These are phyloP conservation scores for Metarhizium album DNA, from an alignment of 2,329 filamentous ascomycete genomes.

Conservation along the genomic window DNA sequence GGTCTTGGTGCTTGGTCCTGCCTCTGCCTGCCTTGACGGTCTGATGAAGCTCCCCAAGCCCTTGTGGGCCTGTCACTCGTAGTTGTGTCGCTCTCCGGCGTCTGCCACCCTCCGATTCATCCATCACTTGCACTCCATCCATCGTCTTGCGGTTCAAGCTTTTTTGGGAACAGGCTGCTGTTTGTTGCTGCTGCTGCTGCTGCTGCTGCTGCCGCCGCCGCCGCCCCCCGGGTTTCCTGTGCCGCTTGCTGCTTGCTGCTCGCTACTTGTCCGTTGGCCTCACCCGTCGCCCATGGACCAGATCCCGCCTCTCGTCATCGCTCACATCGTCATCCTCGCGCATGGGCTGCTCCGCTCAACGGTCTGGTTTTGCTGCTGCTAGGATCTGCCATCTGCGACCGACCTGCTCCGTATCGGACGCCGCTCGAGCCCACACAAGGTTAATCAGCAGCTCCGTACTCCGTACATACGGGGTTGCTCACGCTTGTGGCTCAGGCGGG, in stretches of 20 bases:
- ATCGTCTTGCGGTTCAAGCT: too few relatives aligned
- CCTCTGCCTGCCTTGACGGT: background rate
- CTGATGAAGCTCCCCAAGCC: background rate
- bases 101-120: background rate
- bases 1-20: too few relatives aligned
- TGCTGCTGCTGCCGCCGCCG: background rate
- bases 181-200: background rate
- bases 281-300: background rate
- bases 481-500: background rate
- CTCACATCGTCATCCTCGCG: background rate
- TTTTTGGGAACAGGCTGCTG: too few relatives aligned
- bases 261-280: background rate
- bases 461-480: background rate
- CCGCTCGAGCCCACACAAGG: background rate
- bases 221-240: too few relatives aligned
- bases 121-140: too few relatives aligned
- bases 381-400: background rate
- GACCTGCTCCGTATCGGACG: background rate
- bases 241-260: background rate
- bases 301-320: background rate
- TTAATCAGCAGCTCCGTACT: too few relatives aligned
- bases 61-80: background rate
- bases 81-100: background rate
- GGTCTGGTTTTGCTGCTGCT: background rate
- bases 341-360: background rate